phyloP scores from a whole-genome alignment of 2,329 filamentous ascomycete genomes.

The Epichloe elymi region DNA sequence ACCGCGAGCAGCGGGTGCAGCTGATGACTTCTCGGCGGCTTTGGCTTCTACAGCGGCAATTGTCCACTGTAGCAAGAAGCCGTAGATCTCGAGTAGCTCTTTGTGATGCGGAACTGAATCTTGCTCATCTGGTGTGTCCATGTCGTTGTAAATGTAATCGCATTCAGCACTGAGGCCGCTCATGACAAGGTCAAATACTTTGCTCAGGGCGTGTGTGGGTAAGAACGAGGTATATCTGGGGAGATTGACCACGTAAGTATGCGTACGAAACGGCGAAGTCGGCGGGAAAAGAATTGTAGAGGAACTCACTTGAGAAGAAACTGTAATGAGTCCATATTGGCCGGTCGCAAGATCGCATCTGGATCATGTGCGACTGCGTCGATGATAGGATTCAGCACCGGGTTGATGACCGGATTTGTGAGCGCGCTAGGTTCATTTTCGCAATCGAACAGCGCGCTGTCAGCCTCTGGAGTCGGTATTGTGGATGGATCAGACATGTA shows the following conservation, averaged over 20 bases:
- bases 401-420: conserved; percentile 66
- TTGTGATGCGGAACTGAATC: conserved; percentile 80
- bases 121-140: conserved; percentile 78
- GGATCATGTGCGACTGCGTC: conserved; percentile 87
- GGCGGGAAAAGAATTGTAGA: neutral
- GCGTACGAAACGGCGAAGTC: neutral
- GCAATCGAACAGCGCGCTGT: conserved; percentile 72
- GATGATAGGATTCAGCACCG: conserved; percentile 78
- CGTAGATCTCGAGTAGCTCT: conserved; percentile 82
- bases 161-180: conserved; percentile 78
- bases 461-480: conserved; percentile 76
- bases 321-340: conserved; percentile 82
- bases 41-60: conserved; percentile 90
- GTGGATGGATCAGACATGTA: conserved; percentile 87
- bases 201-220: conserved; percentile 73
- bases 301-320: conserved; percentile 84
- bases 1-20: conserved; percentile 53
- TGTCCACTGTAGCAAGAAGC: conserved; percentile 88
- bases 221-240: conserved; percentile 70
- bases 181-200: conserved; percentile 80
- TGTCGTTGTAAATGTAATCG: conserved; percentile 70
- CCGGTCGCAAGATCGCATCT: conserved; percentile 67
- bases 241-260: conserved; percentile 27
- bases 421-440: conserved; percentile 82
- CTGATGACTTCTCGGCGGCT: conserved; percentile 73